A percentile compares a stretch with the other conserved stretches of the same genome.
Evolutionary conservation across 2,329 filamentous ascomycete species (phyloP).

Genomic region (Paecilomyces sp.): DNA sequence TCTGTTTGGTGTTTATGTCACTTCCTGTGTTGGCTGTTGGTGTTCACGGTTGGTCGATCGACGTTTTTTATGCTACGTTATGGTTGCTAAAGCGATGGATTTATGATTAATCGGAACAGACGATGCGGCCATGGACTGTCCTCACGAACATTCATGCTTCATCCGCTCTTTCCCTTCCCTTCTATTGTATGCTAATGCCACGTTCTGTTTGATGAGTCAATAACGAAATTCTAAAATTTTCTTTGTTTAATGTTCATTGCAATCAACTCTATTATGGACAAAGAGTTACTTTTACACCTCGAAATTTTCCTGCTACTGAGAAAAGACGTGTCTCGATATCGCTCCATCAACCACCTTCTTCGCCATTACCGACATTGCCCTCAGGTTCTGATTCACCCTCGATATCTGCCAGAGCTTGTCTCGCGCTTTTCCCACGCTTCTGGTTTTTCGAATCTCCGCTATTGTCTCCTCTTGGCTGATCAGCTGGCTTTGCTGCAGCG

Average conservation of each 20-base stretch:
- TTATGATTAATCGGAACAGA: neutral
- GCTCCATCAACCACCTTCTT: slow-evolving; percentile 12
- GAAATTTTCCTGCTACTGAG: no score
- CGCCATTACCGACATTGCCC: slow-evolving; percentile 8
- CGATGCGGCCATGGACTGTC: neutral
- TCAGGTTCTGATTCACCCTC: slow-evolving; percentile 16
- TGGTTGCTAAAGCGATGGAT: neutral
- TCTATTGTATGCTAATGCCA: slow-evolving; percentile 1
- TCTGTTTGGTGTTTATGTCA: slow-evolving; percentile 8
- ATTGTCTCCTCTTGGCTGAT: neutral
- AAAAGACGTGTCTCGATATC: neutral
- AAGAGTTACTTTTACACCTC: neutral
- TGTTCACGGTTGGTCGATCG: neutral
- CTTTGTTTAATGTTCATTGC: slow-evolving; percentile 1
- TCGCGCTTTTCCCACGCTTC: slow-evolving; percentile 16
- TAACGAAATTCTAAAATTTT: neutral
- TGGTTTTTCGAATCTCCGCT: slow-evolving; percentile 4
- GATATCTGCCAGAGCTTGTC: slow-evolving; percentile 22
- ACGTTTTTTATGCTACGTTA: slow-evolving; percentile 4
- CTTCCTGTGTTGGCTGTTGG: slow-evolving; percentile 2
- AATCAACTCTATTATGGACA: neutral
- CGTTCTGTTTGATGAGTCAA: slow-evolving; percentile 3
- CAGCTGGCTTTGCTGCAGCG: slow-evolving; percentile 45
- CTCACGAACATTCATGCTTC: neutral
- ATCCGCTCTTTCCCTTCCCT: slow-evolving; percentile 1